phyloP scores from a whole-genome alignment of 2,329 filamentous ascomycete species.

The Thelonectria blattea region DNA sequence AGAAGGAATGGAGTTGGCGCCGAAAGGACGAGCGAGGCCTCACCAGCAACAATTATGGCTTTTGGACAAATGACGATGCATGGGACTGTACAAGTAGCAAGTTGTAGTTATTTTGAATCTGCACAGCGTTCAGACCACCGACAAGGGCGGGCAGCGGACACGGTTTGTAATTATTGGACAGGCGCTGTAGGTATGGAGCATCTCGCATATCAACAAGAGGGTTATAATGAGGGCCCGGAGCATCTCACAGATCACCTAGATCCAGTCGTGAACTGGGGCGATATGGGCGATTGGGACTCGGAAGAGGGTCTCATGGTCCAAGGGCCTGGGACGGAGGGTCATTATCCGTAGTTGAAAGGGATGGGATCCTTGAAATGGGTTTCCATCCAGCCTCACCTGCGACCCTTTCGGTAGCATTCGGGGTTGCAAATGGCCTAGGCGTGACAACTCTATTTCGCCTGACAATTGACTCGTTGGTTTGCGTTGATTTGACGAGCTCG shows the following conservation, averaged over 20 bases:
- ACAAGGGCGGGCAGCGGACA: not conserved
- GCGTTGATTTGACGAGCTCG: too few species aligned
- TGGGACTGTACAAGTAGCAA: slow-evolving; percentile 1
- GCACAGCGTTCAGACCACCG: not conserved
- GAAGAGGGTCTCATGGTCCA: too few species aligned
- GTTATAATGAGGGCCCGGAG: not conserved
- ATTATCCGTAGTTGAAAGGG: not conserved
- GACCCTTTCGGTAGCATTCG: not conserved
- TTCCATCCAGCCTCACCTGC: not conserved
- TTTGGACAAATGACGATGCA: not conserved
- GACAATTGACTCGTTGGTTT: not conserved
- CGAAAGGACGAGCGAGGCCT: not conserved
- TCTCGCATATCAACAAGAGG: too few species aligned
- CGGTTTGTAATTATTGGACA: slow-evolving; percentile 1
- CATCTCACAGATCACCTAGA: not conserved
- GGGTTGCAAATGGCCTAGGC: not conserved
- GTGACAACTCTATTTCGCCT: slow-evolving; percentile 9
- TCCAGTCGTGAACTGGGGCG: not conserved
- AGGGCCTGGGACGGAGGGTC: too few species aligned
- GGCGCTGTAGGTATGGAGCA: not conserved
- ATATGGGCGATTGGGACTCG: not conserved
- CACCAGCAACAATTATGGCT: not conserved
- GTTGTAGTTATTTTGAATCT: not conserved
- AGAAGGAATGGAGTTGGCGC: not conserved
- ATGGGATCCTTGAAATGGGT: not conserved